Percentiles rank a stretch among this genome's conserved stretches.
Conservation (phyloP, 345 rosid species). For the Combretum micranthum region DNA sequence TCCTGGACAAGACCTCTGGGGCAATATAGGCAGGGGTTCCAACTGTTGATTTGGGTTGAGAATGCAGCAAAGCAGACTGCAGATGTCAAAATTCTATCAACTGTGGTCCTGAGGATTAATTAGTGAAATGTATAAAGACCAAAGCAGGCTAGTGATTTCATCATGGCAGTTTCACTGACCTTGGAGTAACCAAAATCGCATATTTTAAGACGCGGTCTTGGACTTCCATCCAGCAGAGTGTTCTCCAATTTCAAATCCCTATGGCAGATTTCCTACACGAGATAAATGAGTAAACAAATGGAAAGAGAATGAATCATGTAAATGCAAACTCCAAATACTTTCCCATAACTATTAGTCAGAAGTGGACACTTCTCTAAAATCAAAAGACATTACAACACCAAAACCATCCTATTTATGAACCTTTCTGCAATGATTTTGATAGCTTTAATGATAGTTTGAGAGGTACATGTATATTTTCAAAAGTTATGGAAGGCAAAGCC, state of each 20-base stretch:
- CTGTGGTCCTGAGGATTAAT: too few species aligned
- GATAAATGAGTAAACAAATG: not conserved
- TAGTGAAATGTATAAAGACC: too few species aligned
- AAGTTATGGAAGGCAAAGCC: not conserved
- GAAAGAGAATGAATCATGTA: too few species aligned
- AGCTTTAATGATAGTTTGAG: too few species aligned
- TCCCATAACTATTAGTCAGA: too few species aligned
- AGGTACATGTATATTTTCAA: not conserved
- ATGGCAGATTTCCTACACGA: slow-evolving; percentile 18
- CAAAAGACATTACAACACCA: too few species aligned
- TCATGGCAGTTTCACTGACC: slow-evolving; percentile 5
- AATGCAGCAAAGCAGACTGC: slow-evolving; percentile 64
- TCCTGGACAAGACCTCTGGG: slow-evolving; percentile 59
- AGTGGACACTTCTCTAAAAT: too few species aligned
- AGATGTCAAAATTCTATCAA: not conserved
- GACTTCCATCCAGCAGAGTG: slow-evolving; percentile 19
- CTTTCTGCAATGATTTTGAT: too few species aligned
- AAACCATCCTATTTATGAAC: too few species aligned
- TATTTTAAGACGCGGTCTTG: slow-evolving; percentile 15
- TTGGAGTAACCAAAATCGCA: slow-evolving; percentile 24
- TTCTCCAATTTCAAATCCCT: slow-evolving; percentile 22
- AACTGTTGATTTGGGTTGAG: slow-evolving; percentile 67
- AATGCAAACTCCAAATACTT: not conserved
- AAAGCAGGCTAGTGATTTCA: not conserved
- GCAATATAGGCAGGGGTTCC: slow-evolving; percentile 79